Conservation (phyloP, 164 flowering plant genomes). For the Liriodendron chinense region DNA sequence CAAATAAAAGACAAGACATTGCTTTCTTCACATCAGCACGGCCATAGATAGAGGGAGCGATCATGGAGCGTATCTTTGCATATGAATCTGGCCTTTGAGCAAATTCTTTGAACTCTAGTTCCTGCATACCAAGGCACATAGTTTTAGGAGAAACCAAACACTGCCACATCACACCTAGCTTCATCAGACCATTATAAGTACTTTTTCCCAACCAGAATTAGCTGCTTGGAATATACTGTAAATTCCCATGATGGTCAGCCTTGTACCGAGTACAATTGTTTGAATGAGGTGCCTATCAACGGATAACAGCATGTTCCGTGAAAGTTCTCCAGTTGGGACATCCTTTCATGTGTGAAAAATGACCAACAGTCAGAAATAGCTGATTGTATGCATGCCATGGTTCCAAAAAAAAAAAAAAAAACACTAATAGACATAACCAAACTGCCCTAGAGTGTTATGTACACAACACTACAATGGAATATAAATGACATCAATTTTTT, state of each 20-base stretch:
- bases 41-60: conserved; percentile 96
- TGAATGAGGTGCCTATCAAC: conserved; percentile 95
- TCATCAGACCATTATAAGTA: too few species aligned
- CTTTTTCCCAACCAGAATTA: conserved; percentile 77
- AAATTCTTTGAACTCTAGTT: conserved; percentile 86
- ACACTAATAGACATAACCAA: too few species aligned
- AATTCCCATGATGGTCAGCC: too few species aligned
- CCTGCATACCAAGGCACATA: conserved; percentile 32
- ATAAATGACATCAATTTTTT: too few species aligned
- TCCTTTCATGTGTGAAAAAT: conserved; percentile 46
- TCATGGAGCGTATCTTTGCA: conserved; percentile 70
- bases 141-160: too few species aligned
- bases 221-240: conserved; percentile 90
- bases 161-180: too few species aligned
- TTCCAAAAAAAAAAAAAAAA: too few species aligned
- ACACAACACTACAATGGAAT: too few species aligned
- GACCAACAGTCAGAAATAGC: background rate
- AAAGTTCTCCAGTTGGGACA: conserved; percentile 99
- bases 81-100: conserved; percentile 71
- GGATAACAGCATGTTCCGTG: conserved; percentile 89
- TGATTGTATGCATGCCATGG: too few species aligned
- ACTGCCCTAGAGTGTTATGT: too few species aligned
- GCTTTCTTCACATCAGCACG: conserved; percentile 93
- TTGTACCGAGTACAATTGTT: conserved; percentile 89
- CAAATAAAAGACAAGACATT: conserved; percentile 90